A percentile compares a stretch with the other conserved stretches of the same genome.
Conservation (phyloP, 2,329 filamentous ascomycete species). For the Sphaerulina musiva region DNA sequence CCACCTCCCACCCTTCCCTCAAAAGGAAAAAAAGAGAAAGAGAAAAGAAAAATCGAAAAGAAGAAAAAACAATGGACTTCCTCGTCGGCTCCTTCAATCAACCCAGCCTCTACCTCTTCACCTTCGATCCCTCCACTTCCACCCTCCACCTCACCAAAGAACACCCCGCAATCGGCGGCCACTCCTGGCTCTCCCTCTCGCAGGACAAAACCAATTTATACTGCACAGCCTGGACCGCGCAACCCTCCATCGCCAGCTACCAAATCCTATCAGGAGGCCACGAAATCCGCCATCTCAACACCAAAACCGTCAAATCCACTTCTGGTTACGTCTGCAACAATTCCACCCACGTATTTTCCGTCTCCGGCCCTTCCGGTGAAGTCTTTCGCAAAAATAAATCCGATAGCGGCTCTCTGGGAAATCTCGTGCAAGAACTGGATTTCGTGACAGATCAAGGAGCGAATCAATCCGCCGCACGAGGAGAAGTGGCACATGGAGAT, state of each 20-base stretch:
- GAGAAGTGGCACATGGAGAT: slow-evolving; percentile 30
- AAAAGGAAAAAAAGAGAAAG: no score
- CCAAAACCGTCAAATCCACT: slow-evolving; percentile 27
- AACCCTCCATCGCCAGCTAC: slow-evolving; percentile 32
- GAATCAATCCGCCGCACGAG: slow-evolving; percentile 26
- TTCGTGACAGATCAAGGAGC: slow-evolving; percentile 28
- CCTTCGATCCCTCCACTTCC: slow-evolving; percentile 25
- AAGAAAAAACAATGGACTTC: slow-evolving; percentile 30
- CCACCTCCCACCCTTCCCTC: no score
- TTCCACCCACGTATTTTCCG: slow-evolving; percentile 30
- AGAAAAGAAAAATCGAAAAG: not conserved
- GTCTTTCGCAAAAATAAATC: slow-evolving; percentile 25
- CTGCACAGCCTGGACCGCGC: slow-evolving; percentile 33
- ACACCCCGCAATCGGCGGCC: slow-evolving; percentile 30
- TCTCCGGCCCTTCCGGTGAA: slow-evolving; percentile 32
- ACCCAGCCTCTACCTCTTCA: slow-evolving; percentile 29
- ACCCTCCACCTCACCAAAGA: slow-evolving; percentile 24
- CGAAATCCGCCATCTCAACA: slow-evolving; percentile 30
- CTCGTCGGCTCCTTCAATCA: slow-evolving; percentile 34
- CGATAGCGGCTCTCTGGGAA: slow-evolving; percentile 28
- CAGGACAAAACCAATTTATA: slow-evolving; percentile 28
- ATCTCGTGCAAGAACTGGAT: slow-evolving; percentile 30
- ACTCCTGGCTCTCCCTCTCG: slow-evolving; percentile 34
- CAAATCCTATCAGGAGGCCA: slow-evolving; percentile 20
- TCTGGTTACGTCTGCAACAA: slow-evolving; percentile 32